Percentiles rank a stretch among this genome's conserved stretches.
These are phyloP conservation scores for Hypoxylon sp. DNA, from an alignment of 2,329 filamentous ascomycete genomes.

Conservation along the genomic window DNA sequence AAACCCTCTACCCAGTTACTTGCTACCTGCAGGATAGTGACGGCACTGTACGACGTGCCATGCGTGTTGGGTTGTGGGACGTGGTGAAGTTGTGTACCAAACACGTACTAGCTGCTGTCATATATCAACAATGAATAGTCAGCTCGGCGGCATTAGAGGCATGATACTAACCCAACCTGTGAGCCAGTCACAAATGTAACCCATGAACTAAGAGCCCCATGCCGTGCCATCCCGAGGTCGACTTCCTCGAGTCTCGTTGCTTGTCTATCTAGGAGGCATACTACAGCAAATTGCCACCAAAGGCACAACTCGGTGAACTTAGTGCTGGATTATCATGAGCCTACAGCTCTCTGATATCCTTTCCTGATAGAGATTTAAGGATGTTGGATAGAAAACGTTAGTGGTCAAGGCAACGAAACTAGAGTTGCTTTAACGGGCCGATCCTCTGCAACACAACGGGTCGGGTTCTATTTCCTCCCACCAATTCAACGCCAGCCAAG, in stretches of 20 bases:
- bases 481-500: constrained; percentile 14
- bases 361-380: neutral
- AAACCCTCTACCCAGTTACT: constrained; percentile 18
- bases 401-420: constrained; percentile 4
- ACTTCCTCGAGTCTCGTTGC: constrained; percentile 9
- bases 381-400: neutral
- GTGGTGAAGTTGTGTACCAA: constrained; percentile 15
- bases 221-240: constrained; percentile 24
- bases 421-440: constrained; percentile 41
- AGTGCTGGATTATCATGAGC: neutral
- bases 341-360: neutral
- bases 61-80: constrained; percentile 28
- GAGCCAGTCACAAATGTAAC: constrained; percentile 32
- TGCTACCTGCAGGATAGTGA: constrained; percentile 6
- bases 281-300: constrained; percentile 6
- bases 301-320: neutral
- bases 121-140: constrained; percentile 23
- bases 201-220: constrained; percentile 35
- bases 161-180: constrained; percentile 18
- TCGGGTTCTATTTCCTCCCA: constrained; percentile 27
- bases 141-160: constrained; percentile 27
- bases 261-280: constrained; percentile 3
- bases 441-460: constrained; percentile 36
- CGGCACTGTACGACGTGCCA: constrained; percentile 10
- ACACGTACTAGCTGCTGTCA: constrained; percentile 3